Percentiles rank a stretch among this genome's conserved stretches.
These are phyloP conservation scores for Jatropha podagrica DNA, from an alignment of 441 rosid genomes.

Conservation along the genomic window DNA sequence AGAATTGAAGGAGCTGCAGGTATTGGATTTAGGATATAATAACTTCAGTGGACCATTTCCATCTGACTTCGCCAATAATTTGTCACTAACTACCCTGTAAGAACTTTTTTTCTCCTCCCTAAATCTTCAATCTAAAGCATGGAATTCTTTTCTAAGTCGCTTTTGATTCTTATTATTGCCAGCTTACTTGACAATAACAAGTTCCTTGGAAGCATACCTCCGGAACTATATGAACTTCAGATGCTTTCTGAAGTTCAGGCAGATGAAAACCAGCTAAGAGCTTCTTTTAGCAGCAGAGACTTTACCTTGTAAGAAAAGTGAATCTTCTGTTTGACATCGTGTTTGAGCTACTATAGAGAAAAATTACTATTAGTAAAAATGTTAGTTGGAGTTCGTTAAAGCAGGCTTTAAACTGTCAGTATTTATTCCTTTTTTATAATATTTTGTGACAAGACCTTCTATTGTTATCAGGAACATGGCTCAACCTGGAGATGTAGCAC, in stretches of 20 bases:
- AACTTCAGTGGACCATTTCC: slow-evolving; percentile 70
- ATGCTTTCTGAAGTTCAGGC: slow-evolving; percentile 44
- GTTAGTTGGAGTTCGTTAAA: no score
- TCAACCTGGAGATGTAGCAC: slow-evolving; percentile 25
- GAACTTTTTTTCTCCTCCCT: slow-evolving; percentile 17
- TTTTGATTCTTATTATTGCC: slow-evolving; percentile 22
- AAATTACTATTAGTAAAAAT: no score
- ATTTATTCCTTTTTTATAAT: no score
- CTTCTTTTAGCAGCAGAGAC: slow-evolving; percentile 26
- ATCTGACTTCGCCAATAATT: slow-evolving; percentile 36
- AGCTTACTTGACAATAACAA: slow-evolving; percentile 58
- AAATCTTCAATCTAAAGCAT: not conserved
- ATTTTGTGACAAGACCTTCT: slow-evolving; percentile 15
- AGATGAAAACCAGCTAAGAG: slow-evolving; percentile 33
- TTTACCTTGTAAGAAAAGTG: slow-evolving; percentile 32
- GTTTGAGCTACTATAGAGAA: not conserved
- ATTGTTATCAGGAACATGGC: slow-evolving; percentile 33
- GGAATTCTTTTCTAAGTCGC: slow-evolving; percentile 16
- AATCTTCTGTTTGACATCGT: no score
- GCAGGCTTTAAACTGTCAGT: no score
- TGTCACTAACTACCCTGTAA: slow-evolving; percentile 50
- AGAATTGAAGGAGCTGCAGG: slow-evolving; percentile 63
- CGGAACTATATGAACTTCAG: slow-evolving; percentile 41
- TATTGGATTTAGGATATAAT: slow-evolving; percentile 82
- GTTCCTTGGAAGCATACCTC: slow-evolving; percentile 37